Base-by-base conservation (phyloP, 768 basidiomycete genomes). In the Phylloporus arenicola region DNA sequence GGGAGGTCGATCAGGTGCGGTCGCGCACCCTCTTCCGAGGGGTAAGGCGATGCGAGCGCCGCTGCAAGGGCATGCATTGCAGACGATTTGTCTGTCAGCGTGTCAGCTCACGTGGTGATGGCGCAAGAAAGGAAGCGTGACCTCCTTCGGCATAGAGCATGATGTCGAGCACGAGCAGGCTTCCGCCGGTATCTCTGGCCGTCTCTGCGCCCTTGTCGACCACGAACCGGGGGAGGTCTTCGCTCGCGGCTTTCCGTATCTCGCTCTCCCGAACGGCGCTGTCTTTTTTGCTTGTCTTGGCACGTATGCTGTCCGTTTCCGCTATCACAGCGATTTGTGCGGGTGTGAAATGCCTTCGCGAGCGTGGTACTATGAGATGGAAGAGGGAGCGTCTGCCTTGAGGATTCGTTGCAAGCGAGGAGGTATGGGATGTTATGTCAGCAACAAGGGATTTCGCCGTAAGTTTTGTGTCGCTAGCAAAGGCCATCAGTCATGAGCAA, bases 61-160 rank as follows among this genome's bases (percentile, higher is more conserved):
- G 70, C 63, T 1, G 91, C 71, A 3, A 96, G 77, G 0, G 83
- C 71, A 39, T 79, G 66, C 11, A 76, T 80, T 0, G 85, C 85
- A 1, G 69, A 66, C 0, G 77, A 65, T 68, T 92, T 92, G 66
- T 93, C 92, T 93, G 59, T 31, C 10, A 38, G n/a, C 20, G 30
- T 6, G 29, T 39, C 1, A 48, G 29, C 3, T 5, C 45, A 19
- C 12, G 39, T 38, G 6, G 22, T 27, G 7, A 12, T 13, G 44
- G 34, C 16, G 24, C 3, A 41, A 41, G 12, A 75, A 45, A 41
- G 35, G 10, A 38, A 30, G 14, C 73, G 79, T 49, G 56, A 92
- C 92, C 91, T 60, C 88, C 92, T 33, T 90, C 84, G 4, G 88
- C 82, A 49, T 81, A 84, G 0, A 96, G 80, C 84, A 95, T 83